Evolutionary conservation across 352 stramenopile species (phyloP).

Genomic region (Globisporangium polare): DNA sequence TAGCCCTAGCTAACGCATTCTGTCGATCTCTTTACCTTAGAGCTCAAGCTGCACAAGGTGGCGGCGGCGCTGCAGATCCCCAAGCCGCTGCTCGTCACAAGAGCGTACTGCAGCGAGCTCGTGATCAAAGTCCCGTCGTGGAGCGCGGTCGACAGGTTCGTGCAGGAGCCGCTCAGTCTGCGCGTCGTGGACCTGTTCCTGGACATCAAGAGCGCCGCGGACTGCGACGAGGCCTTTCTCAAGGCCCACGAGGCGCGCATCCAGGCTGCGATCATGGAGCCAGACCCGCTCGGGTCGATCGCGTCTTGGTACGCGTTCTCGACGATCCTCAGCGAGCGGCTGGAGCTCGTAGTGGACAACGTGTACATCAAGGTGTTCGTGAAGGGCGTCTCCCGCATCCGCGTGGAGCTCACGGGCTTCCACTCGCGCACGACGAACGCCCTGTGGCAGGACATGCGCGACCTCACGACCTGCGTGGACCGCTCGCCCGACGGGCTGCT

Average conservation of each 20-base stretch:
- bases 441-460: conserved; percentile 61
- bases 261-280: conserved; percentile 36
- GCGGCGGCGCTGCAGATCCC: conserved; percentile 39
- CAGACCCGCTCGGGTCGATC: conserved; percentile 58
- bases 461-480: conserved; percentile 50
- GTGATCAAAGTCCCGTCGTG: conserved; percentile 59
- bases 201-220: conserved; percentile 38
- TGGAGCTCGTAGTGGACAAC: conserved; percentile 48
- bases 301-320: conserved; percentile 57
- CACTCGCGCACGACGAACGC: conserved; percentile 59
- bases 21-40: conserved; percentile 17
- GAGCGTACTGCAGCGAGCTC: conserved; percentile 48
- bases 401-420: conserved; percentile 35
- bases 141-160: conserved; percentile 43
- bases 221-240: conserved; percentile 46
- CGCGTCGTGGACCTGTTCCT: conserved; percentile 46
- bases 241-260: conserved; percentile 26
- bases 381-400: conserved; percentile 25
- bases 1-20: not conserved
- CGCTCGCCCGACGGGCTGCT: conserved; percentile 54
- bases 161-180: conserved; percentile 46
- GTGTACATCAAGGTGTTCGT: conserved; percentile 53
- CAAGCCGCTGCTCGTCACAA: conserved; percentile 45
- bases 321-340: conserved; percentile 43
- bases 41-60: conserved; percentile 64